These are phyloP conservation scores for Ophiosphaerella narmari DNA, from an alignment of 2,329 filamentous ascomycete species.

Conservation along the genomic window DNA sequence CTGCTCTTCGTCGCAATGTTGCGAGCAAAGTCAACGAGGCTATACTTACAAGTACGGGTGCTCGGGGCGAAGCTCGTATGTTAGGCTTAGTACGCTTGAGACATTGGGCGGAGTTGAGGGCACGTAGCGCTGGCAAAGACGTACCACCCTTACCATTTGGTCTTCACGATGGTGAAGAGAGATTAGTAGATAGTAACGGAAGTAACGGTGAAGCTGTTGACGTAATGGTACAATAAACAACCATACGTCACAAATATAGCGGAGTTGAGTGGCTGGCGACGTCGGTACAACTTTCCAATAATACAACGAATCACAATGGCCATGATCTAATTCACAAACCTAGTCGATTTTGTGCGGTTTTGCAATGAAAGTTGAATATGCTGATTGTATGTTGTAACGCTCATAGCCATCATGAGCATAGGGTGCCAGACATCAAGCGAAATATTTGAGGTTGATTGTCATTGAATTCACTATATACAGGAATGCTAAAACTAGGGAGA, in stretches of 20 bases:
- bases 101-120: slow-evolving; percentile 79
- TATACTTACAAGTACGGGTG: slow-evolving; percentile 74
- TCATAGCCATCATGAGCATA: too few relatives aligned
- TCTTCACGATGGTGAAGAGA: slow-evolving; percentile 43
- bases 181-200: slow-evolving; percentile 27
- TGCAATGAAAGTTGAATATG: too few relatives aligned
- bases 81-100: slow-evolving; percentile 79
- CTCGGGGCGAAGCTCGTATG: slow-evolving; percentile 79
- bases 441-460: too few relatives aligned
- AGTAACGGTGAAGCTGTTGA: slow-evolving; percentile 45
- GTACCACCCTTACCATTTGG: slow-evolving; percentile 51
- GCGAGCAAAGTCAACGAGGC: slow-evolving; percentile 88
- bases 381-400: too few relatives aligned
- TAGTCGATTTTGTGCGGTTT: too few relatives aligned
- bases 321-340: too few relatives aligned
- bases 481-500: neutral
- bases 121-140: slow-evolving; percentile 50
- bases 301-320: too few relatives aligned
- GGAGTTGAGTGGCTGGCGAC: too few relatives aligned
- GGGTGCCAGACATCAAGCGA: too few relatives aligned
- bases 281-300: too few relatives aligned
- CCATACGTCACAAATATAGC: neutral
- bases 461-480: neutral
- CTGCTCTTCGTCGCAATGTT: slow-evolving; percentile 79
- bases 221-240: slow-evolving; percentile 37